Percentiles rank a stretch among this genome's conserved stretches.
Conservation (phyloP, 306 rosid genomes). For the Chamaecrista fasciculata region DNA sequence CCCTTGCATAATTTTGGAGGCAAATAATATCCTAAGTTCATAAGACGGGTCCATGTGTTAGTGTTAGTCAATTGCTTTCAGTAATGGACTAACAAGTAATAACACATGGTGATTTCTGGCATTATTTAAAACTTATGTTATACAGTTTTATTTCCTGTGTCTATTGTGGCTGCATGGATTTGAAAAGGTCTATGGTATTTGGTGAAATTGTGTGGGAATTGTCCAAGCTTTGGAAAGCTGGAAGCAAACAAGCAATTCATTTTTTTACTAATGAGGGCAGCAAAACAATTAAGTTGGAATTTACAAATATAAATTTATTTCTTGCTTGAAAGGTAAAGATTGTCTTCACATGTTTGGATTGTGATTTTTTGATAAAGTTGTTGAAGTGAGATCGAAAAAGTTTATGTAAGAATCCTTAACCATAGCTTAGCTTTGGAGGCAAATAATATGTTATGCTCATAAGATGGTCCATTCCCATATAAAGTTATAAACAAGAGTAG, state of each 20-base stretch:
- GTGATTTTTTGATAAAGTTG: conserved; percentile 12
- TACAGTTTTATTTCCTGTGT: conserved; percentile 3
- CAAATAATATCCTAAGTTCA: too few species aligned
- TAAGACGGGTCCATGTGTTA: too few species aligned
- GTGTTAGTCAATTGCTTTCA: too few species aligned
- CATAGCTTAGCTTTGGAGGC: not conserved
- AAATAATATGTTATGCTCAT: not conserved
- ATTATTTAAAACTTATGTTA: not conserved
- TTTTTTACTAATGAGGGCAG: conserved; percentile 3
- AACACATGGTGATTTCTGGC: not conserved
- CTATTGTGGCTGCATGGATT: conserved; percentile 4
- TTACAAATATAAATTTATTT: not conserved
- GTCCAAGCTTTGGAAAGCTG: not conserved
- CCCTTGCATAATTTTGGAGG: too few species aligned
- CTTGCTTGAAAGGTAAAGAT: conserved; percentile 7
- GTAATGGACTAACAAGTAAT: not conserved
- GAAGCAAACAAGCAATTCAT: conserved; percentile 28
- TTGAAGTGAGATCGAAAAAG: not conserved
- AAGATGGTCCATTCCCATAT: not conserved
- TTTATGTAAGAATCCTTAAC: not conserved
- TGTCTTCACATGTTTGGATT: not conserved
- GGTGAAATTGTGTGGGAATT: conserved; percentile 5
- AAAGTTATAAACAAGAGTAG: conserved; percentile 5
- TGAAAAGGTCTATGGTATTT: conserved; percentile 9
- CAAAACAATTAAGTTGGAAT: not conserved